These are phyloP conservation scores for Omphalotus guepiniiformis DNA, from an alignment of 768 basidiomycete species.

Conservation along the genomic window DNA sequence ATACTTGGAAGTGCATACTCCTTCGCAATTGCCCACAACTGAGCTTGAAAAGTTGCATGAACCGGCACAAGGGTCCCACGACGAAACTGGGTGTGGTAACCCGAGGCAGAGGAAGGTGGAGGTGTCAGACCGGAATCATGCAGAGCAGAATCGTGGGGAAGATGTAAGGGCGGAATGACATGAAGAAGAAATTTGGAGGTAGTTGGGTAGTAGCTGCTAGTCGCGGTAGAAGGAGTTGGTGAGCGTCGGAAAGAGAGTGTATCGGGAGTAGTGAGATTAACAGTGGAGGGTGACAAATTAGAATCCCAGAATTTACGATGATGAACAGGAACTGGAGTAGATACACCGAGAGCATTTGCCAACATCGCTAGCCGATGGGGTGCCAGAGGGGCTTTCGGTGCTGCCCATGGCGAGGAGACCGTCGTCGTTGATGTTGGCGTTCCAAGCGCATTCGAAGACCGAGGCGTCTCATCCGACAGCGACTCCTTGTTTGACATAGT, in stretches of 20 bases:
- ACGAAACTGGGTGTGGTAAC: conserved; percentile 75
- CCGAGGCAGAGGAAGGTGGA: conserved; percentile 56
- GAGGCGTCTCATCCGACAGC: conserved; percentile 4
- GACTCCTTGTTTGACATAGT: too few species aligned
- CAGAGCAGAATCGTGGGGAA: conserved; percentile 59
- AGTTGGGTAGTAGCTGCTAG: conserved; percentile 34
- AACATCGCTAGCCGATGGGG: conserved; percentile 78
- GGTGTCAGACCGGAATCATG: conserved; percentile 44
- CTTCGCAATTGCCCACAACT: conserved; percentile 83
- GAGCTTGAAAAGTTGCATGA: conserved; percentile 76
- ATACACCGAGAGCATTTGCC: conserved; percentile 81
- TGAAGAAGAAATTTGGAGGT: conserved; percentile 76
- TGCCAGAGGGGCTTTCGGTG: conserved; percentile 67
- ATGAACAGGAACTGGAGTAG: conserved; percentile 62
- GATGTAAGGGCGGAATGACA: conserved; percentile 71
- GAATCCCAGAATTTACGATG: conserved; percentile 6
- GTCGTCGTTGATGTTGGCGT: conserved; percentile 11
- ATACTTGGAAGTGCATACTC: conserved; percentile 92
- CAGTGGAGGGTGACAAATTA: conserved; percentile 5
- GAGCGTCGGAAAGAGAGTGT: conserved; percentile 36
- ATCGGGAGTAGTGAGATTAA: conserved; percentile 5
- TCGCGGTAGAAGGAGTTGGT: conserved; percentile 45
- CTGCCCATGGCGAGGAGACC: conserved; percentile 47
- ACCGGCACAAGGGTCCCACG: conserved; percentile 87
- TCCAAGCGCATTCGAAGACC: neutral